Evolutionary conservation across 352 stramenopile species (phyloP).

Genomic region (Globisporangium polare): DNA sequence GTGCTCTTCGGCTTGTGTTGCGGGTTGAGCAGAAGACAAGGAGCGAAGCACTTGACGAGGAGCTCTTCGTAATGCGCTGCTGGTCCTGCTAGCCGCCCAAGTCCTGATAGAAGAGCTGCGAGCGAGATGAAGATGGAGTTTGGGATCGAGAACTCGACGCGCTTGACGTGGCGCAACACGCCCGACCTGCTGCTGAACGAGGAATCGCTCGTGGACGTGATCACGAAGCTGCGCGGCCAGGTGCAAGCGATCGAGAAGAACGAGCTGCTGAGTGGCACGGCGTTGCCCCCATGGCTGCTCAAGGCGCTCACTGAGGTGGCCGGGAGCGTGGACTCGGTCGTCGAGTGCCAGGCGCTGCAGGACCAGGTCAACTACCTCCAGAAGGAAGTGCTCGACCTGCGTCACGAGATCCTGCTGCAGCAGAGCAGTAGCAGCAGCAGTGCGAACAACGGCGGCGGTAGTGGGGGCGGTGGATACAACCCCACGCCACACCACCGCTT

Average conservation of each 20-base stretch:
- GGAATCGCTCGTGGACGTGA: constrained; percentile 72
- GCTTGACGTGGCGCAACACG: constrained; percentile 56
- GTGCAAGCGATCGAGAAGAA: constrained; percentile 73
- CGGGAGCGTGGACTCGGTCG: constrained; percentile 72
- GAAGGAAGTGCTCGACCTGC: constrained; percentile 76
- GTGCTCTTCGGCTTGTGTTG: no score
- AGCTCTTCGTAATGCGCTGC: not conserved
- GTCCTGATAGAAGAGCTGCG: not conserved
- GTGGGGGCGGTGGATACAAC: constrained; percentile 23
- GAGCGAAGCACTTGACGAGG: no score
- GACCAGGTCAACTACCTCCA: constrained; percentile 74
- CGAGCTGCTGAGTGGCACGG: constrained; percentile 65
- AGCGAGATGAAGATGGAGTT: constrained; percentile 23
- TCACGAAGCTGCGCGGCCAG: constrained; percentile 58
- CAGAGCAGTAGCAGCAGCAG: constrained; percentile 30
- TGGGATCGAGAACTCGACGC: constrained; percentile 36
- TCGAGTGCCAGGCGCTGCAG: constrained; percentile 72
- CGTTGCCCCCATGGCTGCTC: constrained; percentile 64
- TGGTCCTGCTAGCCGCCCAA: not conserved
- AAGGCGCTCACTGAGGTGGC: constrained; percentile 75
- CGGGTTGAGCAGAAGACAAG: no score
- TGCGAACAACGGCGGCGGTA: not conserved
- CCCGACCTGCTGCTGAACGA: constrained; percentile 79
- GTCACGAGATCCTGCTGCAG: constrained; percentile 69
- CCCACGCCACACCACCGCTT: constrained; percentile 53